Base-by-base conservation (phyloP, 75 land plant genomes). In the Chamaecyparis obtusa region DNA sequence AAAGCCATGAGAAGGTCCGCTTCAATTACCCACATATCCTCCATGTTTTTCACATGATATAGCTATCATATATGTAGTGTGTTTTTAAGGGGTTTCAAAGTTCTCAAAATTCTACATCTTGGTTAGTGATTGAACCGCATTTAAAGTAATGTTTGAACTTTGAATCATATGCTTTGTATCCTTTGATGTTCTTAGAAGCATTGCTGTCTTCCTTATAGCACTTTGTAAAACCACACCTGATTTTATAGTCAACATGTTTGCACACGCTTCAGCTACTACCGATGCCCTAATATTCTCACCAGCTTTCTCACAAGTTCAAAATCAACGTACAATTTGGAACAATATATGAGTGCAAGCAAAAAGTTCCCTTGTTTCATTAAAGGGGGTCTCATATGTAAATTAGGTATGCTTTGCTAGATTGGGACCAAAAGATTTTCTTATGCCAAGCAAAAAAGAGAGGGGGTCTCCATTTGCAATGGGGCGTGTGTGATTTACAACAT, bases 1-100 rank as follows among this genome's bases (percentile, higher is more conserved):
- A 90, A 90, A 91, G 92, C 92, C 93, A 94, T 86, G 94, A 96
- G 30, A 97, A 95, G 95, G 99, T 96, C 41, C 88, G 84, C 49
- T 56, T 37, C 6, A 44, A 87, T 82, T 81, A 32, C 51, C n/a
- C 44, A 11, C 51, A 81, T 27, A 10, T 81, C 32, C 83, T 81
- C n/a, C 24, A 44, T 81, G 14, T 81, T 81, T n/a, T 24, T 43
- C 51, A n/a, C 83, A 46, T n/a, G 27, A 37, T 81, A 27, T 21
- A 81, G 83, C 30, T 60, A 33, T 35, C 32, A 33, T 86, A 11
- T 19, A 86, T 79, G 33, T 21, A 19, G 83, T 44, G 15, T 86
- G 41, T 39, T 51, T 44, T 86, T 41, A 74, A 74, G 2, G 76
- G 76, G 76, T 30, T 44, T 5, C 15, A 46, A 43, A 1, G 51